These are phyloP conservation scores for Leptographium wingfieldii DNA, from an alignment of 2,329 filamentous ascomycete genomes.

Conservation along the genomic window DNA sequence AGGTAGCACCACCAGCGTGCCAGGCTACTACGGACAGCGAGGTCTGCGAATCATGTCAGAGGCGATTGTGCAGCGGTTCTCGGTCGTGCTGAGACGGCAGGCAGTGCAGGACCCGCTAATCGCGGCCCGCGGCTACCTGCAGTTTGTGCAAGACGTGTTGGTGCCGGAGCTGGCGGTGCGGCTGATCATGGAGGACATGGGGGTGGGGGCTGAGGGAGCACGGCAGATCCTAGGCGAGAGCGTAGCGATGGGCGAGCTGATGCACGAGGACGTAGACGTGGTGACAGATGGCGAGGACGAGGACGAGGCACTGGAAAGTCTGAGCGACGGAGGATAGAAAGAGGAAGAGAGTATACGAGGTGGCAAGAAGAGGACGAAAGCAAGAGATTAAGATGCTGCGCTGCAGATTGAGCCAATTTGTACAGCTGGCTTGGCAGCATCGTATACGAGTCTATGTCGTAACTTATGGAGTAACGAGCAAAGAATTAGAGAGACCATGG, in stretches of 20 bases:
- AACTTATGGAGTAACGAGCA: too few species aligned
- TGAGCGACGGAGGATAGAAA: neutral
- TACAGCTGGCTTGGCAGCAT: too few species aligned
- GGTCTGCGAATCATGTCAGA: constrained; percentile 63
- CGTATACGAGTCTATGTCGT: too few species aligned
- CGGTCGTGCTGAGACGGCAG: constrained; percentile 44
- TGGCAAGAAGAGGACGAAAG: too few species aligned
- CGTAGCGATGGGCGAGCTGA: constrained; percentile 50
- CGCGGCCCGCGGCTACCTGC: constrained; percentile 50
- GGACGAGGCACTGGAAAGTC: neutral
- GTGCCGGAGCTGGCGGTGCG: constrained; percentile 56
- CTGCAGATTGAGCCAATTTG: too few species aligned
- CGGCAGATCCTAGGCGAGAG: constrained; percentile 52
- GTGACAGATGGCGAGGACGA: constrained; percentile 37
- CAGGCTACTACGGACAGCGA: constrained; percentile 73
- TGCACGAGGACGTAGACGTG: constrained; percentile 48
- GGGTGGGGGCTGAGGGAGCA: constrained; percentile 28
- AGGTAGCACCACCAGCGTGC: constrained; percentile 36
- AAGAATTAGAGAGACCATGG: too few species aligned
- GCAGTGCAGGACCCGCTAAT: constrained; percentile 54
- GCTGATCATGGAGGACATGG: constrained; percentile 45
- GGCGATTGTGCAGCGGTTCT: constrained; percentile 49
- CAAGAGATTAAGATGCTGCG: too few species aligned
- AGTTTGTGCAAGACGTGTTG: constrained; percentile 61
- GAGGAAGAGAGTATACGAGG: too few species aligned